These are phyloP conservation scores for Cyberlindnera veronae DNA, from an alignment of 805 yeast genomes.

Conservation along the genomic window DNA sequence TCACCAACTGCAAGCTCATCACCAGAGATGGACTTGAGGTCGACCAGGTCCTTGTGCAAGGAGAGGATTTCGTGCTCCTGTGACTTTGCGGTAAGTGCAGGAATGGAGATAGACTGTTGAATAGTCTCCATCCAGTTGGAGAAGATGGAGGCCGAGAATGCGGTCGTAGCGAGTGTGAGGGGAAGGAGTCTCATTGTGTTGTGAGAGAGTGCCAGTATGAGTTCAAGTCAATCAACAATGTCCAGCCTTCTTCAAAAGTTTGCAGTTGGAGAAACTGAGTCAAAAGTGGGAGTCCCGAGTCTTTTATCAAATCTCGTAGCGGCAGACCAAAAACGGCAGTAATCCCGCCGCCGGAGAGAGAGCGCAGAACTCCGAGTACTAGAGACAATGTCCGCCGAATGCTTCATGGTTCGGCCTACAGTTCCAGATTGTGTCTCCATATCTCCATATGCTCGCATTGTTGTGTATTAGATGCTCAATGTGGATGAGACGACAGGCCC, in stretches of 20 bases:
- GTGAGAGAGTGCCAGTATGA: not conserved
- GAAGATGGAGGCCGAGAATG: constrained; percentile 11
- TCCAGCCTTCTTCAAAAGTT: no score
- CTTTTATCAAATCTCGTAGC: no score
- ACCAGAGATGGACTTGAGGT: constrained; percentile 24
- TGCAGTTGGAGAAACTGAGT: no score
- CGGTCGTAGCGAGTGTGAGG: constrained; percentile 8
- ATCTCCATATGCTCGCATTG: no score
- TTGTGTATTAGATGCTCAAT: no score
- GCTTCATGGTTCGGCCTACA: no score
- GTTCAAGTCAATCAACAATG: no score
- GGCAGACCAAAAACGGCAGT: no score
- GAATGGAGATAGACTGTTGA: constrained; percentile 2
- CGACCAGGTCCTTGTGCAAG: constrained; percentile 26
- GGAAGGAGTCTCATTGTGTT: constrained; percentile 10
- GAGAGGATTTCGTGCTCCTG: constrained; percentile 22
- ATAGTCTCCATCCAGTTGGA: constrained; percentile 4
- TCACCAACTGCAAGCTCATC: constrained; percentile 20
- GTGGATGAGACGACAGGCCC: constrained; percentile 14
- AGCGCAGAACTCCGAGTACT: not conserved
- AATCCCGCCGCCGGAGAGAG: no score
- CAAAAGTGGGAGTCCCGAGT: no score
- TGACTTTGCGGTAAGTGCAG: not conserved
- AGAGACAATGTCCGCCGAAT: no score
- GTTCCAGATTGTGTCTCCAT: no score